Evolutionary conservation across 768 basidiomycete species (phyloP), one percentile per base, ranked within the genome.

Genomic region (Cyclocybe cylindracea): DNA sequence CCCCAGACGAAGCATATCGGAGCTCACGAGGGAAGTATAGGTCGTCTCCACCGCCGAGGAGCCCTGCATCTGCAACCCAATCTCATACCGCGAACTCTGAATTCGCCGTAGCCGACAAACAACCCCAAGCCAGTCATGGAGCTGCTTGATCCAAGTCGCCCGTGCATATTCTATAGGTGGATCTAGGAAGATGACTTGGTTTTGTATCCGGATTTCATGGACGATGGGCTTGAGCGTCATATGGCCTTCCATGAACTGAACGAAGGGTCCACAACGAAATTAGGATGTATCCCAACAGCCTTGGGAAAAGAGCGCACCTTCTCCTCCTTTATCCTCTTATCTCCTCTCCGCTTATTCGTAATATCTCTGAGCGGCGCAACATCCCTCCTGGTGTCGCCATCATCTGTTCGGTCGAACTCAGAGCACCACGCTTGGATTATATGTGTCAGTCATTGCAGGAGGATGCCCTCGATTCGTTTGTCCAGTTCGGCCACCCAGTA

Each of bases 101-200:
- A n/a, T n/a, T n/a, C n/a, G n/a, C n/a, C 80, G 82, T 56, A 97
- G 72, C 24, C 89, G 81, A 66, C 97, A 99, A 14, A 98, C 83
- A 46, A 97, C 80, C 46, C 92, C 91, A 90, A 49, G 37, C 32
- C 50, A 53, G 19, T 58, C 56, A 34, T 58, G 60, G 6, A 58
- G 42, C 29, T 61, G 56, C 50, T 53, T 58, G 45, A 51, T 56
- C 51, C 54, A 61, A 32, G 82, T 88, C 44, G 89, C 84, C 38
- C 95, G 84, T 0, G 96, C 94, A 61, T 91, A 84, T 68, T 98
- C 96, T 73, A 98, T 92, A 53, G 97, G 97, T 24, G 97, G 97
- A 66, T 98, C 96, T 46, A 98, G 78, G 75, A 97, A 98, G 69
- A 99, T 98, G 57, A 98, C 93, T 66, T 99, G 97, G 65, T 99